These are phyloP conservation scores for Lactarius trivialis DNA, from an alignment of 768 basidiomycete genomes.

Conservation along the genomic window DNA sequence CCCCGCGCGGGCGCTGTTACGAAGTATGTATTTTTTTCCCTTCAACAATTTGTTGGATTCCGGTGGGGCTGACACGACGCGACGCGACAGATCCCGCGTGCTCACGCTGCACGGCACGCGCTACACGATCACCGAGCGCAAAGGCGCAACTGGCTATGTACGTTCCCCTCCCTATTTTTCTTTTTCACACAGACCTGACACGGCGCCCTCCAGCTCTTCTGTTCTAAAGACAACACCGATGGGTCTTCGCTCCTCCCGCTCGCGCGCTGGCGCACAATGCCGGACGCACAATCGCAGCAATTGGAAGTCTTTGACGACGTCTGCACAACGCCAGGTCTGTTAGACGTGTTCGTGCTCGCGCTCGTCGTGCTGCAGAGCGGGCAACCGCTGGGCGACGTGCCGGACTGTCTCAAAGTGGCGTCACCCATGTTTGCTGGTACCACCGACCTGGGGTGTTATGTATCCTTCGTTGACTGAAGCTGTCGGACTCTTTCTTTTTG, in stretches of 20 bases:
- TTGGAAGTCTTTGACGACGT: slow-evolving; percentile 14
- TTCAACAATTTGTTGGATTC: background rate
- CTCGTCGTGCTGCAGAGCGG: slow-evolving; percentile 13
- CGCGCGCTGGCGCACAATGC: slow-evolving; percentile 12
- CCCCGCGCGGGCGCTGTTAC: background rate
- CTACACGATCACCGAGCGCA: slow-evolving; percentile 11
- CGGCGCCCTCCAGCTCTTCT: background rate
- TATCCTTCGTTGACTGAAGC: background rate
- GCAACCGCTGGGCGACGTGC: slow-evolving; percentile 14
- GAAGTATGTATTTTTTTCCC: slow-evolving; percentile 5
- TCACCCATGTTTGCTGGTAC: slow-evolving; percentile 7
- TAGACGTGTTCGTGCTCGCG: slow-evolving; percentile 14
- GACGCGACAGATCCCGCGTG: slow-evolving; percentile 6
- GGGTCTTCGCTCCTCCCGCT: slow-evolving; percentile 2
- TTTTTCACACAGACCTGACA: too few relatives aligned
- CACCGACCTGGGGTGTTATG: background rate
- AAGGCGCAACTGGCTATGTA: slow-evolving; percentile 11
- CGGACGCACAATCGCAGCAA: slow-evolving; percentile 2
- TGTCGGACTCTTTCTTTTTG: background rate
- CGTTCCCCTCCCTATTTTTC: background rate
- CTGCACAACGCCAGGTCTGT: slow-evolving; percentile 4
- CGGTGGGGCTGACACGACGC: background rate
- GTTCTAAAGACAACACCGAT: background rate
- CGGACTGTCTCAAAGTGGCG: background rate
- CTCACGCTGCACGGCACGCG: slow-evolving; percentile 4